Evolutionary conservation across 176 grass and related monocot species (phyloP), one percentile per base, ranked within the genome.

Genomic region (Chrysopogon serrulatus): DNA sequence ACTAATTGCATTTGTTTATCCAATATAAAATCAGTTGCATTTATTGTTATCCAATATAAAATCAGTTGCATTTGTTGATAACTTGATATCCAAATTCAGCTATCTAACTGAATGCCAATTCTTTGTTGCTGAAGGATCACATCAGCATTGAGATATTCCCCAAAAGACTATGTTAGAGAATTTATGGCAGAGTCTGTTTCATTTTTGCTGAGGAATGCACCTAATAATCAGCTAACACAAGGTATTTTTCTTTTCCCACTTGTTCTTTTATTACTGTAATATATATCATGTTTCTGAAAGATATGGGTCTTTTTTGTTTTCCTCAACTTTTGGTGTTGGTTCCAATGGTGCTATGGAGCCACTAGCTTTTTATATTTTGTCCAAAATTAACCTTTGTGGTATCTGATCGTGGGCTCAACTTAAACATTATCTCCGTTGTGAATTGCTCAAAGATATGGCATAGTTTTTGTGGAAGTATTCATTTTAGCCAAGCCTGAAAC

Each of bases 101-200:
- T 18, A 44, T 53, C 69, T 43, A 84, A 37, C 30, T 86, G 51
- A 83, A 31, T 88, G 76, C 42, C 57, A 73, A 49, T 26, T 59
- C 13, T 51, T 87, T 65, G 79, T 90, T 66, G 61, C 65, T 93
- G 69, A 91, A 98, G 95, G 91, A 86, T 83, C 54, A 98, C 95
- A 67, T 61, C 82, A 62, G 73, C 65, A 19, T 57, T 98, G 56
- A 91, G 95, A 86, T 95, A 77, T 80, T 98, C 80, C 63, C 47
- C 82, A 0, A 98, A 95, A 78, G 91, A 93, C 76, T 91, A 98
- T 64, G 75, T 98, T 77, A 92, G 89, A 82, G 95, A 95, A 81
- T 98, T 93, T 84, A 95, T 98, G 90, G 92, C 92, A 32, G 95
- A 98, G 82, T 90, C 90, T 80, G 82, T 98, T 86, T 98, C 95